Percentiles rank a stretch among this genome's conserved stretches.
These are phyloP conservation scores for Oryza officinalis DNA, from an alignment of 176 grass and related monocot genomes.

Conservation along the genomic window DNA sequence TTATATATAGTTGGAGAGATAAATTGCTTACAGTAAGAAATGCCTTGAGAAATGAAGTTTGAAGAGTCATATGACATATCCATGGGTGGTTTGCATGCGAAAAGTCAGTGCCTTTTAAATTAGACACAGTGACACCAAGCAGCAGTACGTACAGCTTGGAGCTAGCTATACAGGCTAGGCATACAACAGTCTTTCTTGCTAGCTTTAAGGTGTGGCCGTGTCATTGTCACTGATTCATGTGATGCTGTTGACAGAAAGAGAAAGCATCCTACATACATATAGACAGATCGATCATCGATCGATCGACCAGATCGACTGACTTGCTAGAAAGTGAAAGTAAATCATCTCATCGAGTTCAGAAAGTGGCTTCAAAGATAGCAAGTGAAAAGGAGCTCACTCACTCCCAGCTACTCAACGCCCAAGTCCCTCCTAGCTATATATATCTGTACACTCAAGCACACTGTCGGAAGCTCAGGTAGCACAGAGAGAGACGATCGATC, in stretches of 20 bases:
- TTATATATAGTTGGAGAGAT: too few species aligned
- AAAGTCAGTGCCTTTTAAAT: conserved; percentile 22
- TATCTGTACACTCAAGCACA: conserved; percentile 7
- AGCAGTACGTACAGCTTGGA: conserved; percentile 3
- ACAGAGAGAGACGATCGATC: neutral
- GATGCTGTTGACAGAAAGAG: conserved; percentile 17
- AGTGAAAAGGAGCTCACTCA: conserved; percentile 37
- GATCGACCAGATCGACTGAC: neutral
- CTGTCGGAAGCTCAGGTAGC: neutral
- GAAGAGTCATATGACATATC: neutral
- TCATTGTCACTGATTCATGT: conserved; percentile 26
- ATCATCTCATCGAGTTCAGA: conserved; percentile 3
- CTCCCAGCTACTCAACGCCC: neutral
- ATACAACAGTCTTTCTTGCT: neutral
- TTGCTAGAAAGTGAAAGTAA: conserved; percentile 20
- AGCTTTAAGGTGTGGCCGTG: conserved; percentile 31
- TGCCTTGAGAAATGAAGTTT: conserved; percentile 5
- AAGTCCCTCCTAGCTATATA: neutral
- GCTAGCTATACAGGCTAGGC: neutral
- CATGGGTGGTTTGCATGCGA: neutral
- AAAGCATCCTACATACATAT: neutral
- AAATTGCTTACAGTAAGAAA: neutral
- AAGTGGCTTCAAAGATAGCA: conserved; percentile 33
- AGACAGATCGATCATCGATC: neutral
- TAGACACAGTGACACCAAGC: conserved; percentile 7